Conservation (phyloP, 116 monocot genomes). For the Cymodocea nodosa region DNA sequence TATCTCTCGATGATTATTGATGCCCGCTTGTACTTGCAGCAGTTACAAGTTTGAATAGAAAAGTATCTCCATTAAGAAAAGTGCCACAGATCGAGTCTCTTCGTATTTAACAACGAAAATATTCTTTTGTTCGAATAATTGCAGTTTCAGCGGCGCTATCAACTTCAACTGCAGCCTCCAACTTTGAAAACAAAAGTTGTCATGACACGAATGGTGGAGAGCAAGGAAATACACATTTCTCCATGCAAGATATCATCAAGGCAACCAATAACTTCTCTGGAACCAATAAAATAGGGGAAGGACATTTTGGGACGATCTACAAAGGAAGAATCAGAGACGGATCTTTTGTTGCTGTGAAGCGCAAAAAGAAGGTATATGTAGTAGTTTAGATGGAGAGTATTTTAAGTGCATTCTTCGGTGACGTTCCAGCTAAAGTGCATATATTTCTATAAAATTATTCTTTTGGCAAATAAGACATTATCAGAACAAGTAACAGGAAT, state of each 20-base stretch:
- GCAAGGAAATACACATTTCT: constrained; percentile 14
- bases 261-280: constrained; percentile 47
- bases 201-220: not conserved
- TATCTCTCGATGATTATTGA: constrained; percentile 1
- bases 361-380: constrained; percentile 49
- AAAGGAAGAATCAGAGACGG: constrained; percentile 60
- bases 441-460: no score
- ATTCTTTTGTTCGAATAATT: constrained; percentile 2
- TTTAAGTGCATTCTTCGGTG: not conserved
- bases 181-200: constrained; percentile 1
- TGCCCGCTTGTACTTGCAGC: constrained; percentile 37
- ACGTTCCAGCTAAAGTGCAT: not conserved
- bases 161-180: constrained; percentile 13
- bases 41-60: not conserved
- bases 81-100: not conserved
- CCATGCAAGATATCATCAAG: constrained; percentile 27
- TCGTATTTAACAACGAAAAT: not conserved
- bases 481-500: no score
- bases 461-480: no score
- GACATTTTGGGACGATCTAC: constrained; percentile 54
- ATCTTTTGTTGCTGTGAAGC: constrained; percentile 56
- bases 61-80: no score
- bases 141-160: constrained; percentile 35
- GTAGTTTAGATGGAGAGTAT: not conserved
- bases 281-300: constrained; percentile 54